Percentiles rank a stretch among this genome's conserved stretches.
phyloP scores from a whole-genome alignment of 192 early-diverging fungal species.

The Gigaspora rosea region DNA sequence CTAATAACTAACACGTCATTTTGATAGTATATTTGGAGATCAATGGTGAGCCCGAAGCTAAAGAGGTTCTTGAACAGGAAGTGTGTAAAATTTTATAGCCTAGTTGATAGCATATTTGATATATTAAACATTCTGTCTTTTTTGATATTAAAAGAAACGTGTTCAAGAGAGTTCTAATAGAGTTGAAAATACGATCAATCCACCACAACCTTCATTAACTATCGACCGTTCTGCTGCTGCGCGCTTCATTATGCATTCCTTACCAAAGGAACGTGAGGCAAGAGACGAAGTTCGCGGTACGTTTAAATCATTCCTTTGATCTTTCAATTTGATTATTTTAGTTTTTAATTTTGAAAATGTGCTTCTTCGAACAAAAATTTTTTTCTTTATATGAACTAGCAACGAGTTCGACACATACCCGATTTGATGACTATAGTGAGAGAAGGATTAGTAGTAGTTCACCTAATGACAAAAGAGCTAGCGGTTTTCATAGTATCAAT shows the following conservation, averaged over 20 bases:
- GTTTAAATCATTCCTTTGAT: neutral
- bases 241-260: neutral
- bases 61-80: no score
- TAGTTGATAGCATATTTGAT: neutral
- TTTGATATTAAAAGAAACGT: neutral
- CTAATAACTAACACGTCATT: no score
- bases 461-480: neutral
- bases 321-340: neutral
- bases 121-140: neutral
- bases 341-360: neutral
- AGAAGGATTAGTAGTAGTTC: neutral
- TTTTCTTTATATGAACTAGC: neutral
- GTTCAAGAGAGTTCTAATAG: neutral
- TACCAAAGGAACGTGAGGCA: neutral
- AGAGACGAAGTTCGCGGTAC: neutral
- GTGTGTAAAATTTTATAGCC: no score
- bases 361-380: neutral
- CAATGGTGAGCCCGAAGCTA: no score
- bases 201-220: neutral
- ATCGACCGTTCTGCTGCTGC: neutral
- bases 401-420: neutral
- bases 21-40: no score
- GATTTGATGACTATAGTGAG: neutral
- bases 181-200: constrained; percentile 7
- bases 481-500: no score